phyloP scores from a whole-genome alignment of 2,329 filamentous ascomycete genomes.

The Chrysosporium queenslandicum region DNA sequence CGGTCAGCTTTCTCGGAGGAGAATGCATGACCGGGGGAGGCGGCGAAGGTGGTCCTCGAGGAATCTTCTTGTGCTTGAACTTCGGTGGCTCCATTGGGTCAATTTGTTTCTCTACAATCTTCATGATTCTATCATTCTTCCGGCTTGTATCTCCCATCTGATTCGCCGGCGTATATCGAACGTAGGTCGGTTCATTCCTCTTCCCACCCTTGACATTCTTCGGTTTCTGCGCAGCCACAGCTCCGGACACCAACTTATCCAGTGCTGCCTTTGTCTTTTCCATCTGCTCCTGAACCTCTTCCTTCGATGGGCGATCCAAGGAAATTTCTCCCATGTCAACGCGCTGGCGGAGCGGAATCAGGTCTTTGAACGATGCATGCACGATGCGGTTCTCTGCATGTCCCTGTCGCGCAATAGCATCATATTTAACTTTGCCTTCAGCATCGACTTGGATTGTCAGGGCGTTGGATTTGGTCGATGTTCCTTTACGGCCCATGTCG shows the following conservation, averaged over 20 bases:
- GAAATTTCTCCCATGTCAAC: constrained; percentile 89
- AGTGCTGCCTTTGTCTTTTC: constrained; percentile 83
- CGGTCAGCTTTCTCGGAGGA: constrained; percentile 86
- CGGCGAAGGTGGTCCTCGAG: constrained; percentile 79
- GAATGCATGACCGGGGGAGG: constrained; percentile 93
- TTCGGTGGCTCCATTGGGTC: constrained; percentile 97
- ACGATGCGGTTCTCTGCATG: constrained; percentile 76
- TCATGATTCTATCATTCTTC: constrained; percentile 94
- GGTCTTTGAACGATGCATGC: constrained; percentile 90
- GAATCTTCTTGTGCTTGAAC: constrained; percentile 98
- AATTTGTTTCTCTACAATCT: constrained; percentile 87
- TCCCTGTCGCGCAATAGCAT: constrained; percentile 83
- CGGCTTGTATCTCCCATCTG: constrained; percentile 84
- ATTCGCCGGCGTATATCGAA: constrained; percentile 88
- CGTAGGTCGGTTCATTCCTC: constrained; percentile 79
- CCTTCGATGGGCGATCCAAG: constrained; percentile 70
- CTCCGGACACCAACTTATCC: constrained; percentile 69
- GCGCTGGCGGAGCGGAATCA: constrained; percentile 86
- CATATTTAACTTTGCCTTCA: constrained; percentile 91
- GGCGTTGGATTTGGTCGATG: constrained; percentile 64
- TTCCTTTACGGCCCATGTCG: constrained; percentile 78
- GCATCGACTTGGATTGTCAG: constrained; percentile 84
- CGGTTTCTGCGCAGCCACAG: constrained; percentile 84
- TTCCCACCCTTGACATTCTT: constrained; percentile 83
- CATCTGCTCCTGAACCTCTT: constrained; percentile 72